Evolutionary conservation across 2,329 filamentous ascomycete genomes (phyloP).

Genomic region (Aspergillus sp.): DNA sequence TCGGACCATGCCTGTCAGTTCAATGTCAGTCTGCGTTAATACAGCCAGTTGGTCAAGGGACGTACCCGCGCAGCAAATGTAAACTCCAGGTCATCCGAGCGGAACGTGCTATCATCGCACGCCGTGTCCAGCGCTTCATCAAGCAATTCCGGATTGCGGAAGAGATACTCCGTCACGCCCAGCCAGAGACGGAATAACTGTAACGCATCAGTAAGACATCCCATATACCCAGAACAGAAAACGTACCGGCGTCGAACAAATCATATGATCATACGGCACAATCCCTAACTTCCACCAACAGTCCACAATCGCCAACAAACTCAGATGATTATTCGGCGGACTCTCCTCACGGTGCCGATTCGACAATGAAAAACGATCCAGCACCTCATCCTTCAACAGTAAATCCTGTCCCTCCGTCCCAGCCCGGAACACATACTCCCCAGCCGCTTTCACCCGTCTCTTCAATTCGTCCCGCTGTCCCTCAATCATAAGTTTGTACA

Average conservation of each 20-base stretch:
- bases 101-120: constrained; percentile 81
- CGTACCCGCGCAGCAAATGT: constrained; percentile 77
- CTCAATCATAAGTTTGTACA: constrained; percentile 95
- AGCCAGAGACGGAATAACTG: constrained; percentile 89
- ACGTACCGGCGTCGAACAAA: constrained; percentile 83
- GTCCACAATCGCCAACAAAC: constrained; percentile 91
- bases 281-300: constrained; percentile 94
- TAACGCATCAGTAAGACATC: not conserved
- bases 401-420: constrained; percentile 54
- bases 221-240: not conserved
- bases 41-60: too few species aligned
- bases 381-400: constrained; percentile 68
- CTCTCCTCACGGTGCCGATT: constrained; percentile 59
- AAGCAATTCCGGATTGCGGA: constrained; percentile 72
- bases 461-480: constrained; percentile 71
- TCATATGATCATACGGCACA: constrained; percentile 98
- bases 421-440: constrained; percentile 60
- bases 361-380: constrained; percentile 83
- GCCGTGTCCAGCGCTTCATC: constrained; percentile 81
- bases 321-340: constrained; percentile 82
- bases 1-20: constrained; percentile 72
- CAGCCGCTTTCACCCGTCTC: constrained; percentile 69
- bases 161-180: constrained; percentile 94
- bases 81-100: constrained; percentile 94
- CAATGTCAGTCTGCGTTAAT: too few species aligned